phyloP scores from a whole-genome alignment of 495 filamentous ascomycete species.

The Tuber borchii region DNA sequence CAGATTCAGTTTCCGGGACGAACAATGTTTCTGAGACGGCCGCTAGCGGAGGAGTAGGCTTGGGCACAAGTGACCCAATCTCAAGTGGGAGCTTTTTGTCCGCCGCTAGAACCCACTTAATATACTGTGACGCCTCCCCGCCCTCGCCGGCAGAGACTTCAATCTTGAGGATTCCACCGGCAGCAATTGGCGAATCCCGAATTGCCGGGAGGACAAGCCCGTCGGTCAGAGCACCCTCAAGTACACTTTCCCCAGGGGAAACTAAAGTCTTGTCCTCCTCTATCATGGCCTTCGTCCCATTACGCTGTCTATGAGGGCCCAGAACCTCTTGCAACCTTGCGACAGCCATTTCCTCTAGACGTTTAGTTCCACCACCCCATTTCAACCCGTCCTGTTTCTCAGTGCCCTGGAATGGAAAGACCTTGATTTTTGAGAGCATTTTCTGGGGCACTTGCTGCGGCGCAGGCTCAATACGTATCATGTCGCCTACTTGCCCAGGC shows the following conservation, averaged over 20 bases:
- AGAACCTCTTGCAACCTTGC: constrained; percentile 36
- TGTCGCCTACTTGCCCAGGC: constrained; percentile 71
- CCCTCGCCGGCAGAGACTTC: constrained; percentile 44
- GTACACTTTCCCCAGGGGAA: constrained; percentile 52
- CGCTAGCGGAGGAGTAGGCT: constrained; percentile 48
- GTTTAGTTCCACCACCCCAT: constrained; percentile 80
- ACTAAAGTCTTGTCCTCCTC: constrained; percentile 38
- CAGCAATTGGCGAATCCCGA: constrained; percentile 37
- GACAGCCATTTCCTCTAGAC: constrained; percentile 39
- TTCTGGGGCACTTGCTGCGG: constrained; percentile 54
- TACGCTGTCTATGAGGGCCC: constrained; percentile 58
- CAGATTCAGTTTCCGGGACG: constrained; percentile 16
- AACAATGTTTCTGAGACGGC: constrained; percentile 47
- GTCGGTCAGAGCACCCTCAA: constrained; percentile 85
- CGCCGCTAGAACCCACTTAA: constrained; percentile 69
- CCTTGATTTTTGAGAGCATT: constrained; percentile 54
- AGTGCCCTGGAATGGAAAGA: constrained; percentile 65
- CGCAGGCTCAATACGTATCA: constrained; percentile 74
- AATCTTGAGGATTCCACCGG: constrained; percentile 35
- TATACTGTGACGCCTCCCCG: constrained; percentile 47
- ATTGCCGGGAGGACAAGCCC: constrained; percentile 63
- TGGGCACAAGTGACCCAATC: constrained; percentile 49
- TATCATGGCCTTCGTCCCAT: constrained; percentile 40
- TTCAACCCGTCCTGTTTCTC: constrained; percentile 59
- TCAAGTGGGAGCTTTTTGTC: constrained; percentile 66